Evolutionary conservation across 2,329 filamentous ascomycete species (phyloP), one percentile per base, ranked within the genome.

Genomic region (Diaporthe ampelina): DNA sequence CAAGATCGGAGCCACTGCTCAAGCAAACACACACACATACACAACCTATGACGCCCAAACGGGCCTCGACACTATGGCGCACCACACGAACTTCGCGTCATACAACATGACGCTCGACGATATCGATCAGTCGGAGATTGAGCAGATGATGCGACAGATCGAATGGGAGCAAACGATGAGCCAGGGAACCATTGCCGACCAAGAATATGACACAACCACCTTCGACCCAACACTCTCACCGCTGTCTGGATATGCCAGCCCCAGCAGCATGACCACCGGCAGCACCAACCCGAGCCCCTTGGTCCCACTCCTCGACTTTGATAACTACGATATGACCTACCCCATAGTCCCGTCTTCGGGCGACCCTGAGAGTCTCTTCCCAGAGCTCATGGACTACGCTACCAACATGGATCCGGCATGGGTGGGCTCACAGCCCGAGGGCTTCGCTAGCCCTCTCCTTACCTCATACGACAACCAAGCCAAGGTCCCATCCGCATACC

Each of bases 181-280:
- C 15, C 48, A 40, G 26, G 57, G 54, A 29, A 8, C 29, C 7
- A 21, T 24, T 9, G 54, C 45, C 4, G 21, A 24, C 4, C 8
- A 26, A 13, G 45, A 54, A 8, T 54, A 59, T 9, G 24, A 58
- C 15, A 32, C 48, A 21, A 9, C 35, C 5, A 35, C 17, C 57
- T 54, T 54, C 15, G 57, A 56, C 1, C 24, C 15, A 1, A 40
- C n/a, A 10, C 13, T 63, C 45, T 72, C 57, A 29, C 70, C 70
- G 26, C 37, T 61, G 21, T 63, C 70, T 32, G 57, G 70, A 3
- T 61, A 63, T 40, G 70, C 29, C 13, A 72, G 57, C 57, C 70
- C 70, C 17, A 54, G 70, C 24, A 72, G 70, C 35, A 72, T 72
- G 70, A 72, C 70, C 9, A 72, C 70, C 32, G 70, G 45, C 70